These are phyloP conservation scores for Tuber calosporum DNA, from an alignment of 495 filamentous ascomycete species.

Conservation along the genomic window DNA sequence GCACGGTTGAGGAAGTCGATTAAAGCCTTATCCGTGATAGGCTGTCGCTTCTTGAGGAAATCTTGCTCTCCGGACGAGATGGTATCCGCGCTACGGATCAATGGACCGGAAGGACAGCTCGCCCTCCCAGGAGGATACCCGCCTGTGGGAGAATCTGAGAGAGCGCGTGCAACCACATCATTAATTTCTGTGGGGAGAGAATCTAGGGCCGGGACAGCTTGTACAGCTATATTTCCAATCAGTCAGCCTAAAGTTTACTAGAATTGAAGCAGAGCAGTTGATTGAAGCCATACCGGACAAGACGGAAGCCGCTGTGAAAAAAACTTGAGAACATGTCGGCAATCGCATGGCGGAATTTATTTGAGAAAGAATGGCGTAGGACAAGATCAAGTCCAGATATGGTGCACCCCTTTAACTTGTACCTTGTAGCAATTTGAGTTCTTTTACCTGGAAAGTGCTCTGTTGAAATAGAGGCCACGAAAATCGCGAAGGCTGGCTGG, in stretches of 20 bases:
- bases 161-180: constrained; percentile 41
- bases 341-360: constrained; percentile 10
- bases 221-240: constrained; percentile 10
- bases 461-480: background rate
- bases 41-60: constrained; percentile 46
- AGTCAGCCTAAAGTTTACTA: background rate
- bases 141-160: constrained; percentile 52
- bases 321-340: constrained; percentile 6
- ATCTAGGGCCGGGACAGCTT: background rate
- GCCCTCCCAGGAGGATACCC: constrained; percentile 52
- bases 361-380: background rate
- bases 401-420: background rate
- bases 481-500: constrained; percentile 6
- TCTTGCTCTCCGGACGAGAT: constrained; percentile 32
- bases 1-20: constrained; percentile 63
- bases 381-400: background rate
- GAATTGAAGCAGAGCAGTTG: background rate
- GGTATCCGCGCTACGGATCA: constrained; percentile 43
- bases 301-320: constrained; percentile 18
- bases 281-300: constrained; percentile 15
- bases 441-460: background rate
- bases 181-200: constrained; percentile 14
- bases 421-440: background rate
- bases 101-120: constrained; percentile 48
- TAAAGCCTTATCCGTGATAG: constrained; percentile 59